Evolutionary conservation across 306 rosid species (phyloP), one percentile per base, ranked within the genome.

Genomic region (Ormosia semicastrata): DNA sequence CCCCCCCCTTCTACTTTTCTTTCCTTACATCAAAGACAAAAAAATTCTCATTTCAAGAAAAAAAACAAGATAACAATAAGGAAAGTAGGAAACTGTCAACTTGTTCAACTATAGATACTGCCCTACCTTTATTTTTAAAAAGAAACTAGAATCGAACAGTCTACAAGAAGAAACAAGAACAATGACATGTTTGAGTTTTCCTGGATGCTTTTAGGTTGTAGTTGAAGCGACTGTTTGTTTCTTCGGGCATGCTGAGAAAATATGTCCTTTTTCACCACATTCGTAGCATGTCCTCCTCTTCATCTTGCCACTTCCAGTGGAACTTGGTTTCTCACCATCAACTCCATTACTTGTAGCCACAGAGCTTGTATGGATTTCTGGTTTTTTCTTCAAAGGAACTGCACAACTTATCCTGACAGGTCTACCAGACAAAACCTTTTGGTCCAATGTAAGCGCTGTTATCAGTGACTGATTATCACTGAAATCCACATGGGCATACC

Each of bases 231-330:
- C 80, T 46, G 76, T 24, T 84, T 85, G 89, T 76, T 87, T 91
- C 87, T 85, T 89, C 39, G 94, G 96, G 82, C 99, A 93, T 49
- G 75, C 89, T 0, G 96, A 88, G 47, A 89, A 73, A 75, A 82
- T 14, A 86, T 95, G 99, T 7, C 99, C 99, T 87, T 95, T 95
- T 81, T 93, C 92, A 68, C 95, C 93, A 67, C 99, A 95, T 44
- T 91, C 98, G 6, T 87, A 93, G 82, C 98, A 93, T 7, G 91
- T 91, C 86, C 99, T 92, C 77, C 95, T 87, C 89, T 69, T 93
- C 47, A 88, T 85, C 89, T 93, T 95, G 71, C 95, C 92, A 69
- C 86, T 86, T 69, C 18, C 84, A 4, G 12, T 43, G 53, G 89
- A 40, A 67, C 47, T 72, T 46, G 86, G 29, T 60, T 70, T 82